Percentiles rank a stretch among this genome's conserved stretches.
Conservation (phyloP, 2,329 filamentous ascomycete species). For the Magnaporthiopsis incrustans region DNA sequence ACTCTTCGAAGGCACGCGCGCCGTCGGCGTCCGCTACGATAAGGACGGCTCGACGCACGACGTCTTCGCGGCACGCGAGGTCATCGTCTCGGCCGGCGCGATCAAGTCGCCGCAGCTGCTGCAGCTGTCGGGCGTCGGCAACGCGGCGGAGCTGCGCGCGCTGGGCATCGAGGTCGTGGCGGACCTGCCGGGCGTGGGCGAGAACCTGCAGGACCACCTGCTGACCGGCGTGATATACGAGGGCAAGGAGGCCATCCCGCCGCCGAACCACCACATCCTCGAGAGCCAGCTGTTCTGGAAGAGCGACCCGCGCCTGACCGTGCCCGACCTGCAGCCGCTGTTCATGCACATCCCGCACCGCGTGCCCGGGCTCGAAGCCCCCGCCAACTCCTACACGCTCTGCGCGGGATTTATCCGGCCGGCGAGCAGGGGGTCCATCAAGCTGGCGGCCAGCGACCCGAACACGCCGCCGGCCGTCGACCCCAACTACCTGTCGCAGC, state of each 20-base stretch:
- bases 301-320: slow-evolving; percentile 10
- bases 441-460: slow-evolving; percentile 14
- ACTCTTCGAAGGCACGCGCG: slow-evolving; percentile 5
- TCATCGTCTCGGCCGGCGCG: slow-evolving; percentile 33
- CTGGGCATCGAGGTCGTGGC: slow-evolving; percentile 29
- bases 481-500: slow-evolving; percentile 14
- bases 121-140: slow-evolving; percentile 38
- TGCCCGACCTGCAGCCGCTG: too few species aligned
- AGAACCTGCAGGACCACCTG: slow-evolving; percentile 29
- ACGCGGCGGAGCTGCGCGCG: slow-evolving; percentile 29
- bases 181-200: slow-evolving; percentile 29
- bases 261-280: too few species aligned
- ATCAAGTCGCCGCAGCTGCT: slow-evolving; percentile 35
- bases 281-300: slow-evolving; percentile 11
- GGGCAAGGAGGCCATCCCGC: slow-evolving; percentile 14
- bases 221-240: slow-evolving; percentile 8
- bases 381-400: too few species aligned
- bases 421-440: slow-evolving; percentile 13
- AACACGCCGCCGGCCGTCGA: slow-evolving; percentile 18
- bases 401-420: background rate
- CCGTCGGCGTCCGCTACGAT: slow-evolving; percentile 7
- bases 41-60: slow-evolving; percentile 6
- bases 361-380: too few species aligned
- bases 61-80: slow-evolving; percentile 25
- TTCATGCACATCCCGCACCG: too few species aligned